Conservation (phyloP, 2,329 filamentous ascomycete genomes). For the Acephala macrosclerotiorum region DNA sequence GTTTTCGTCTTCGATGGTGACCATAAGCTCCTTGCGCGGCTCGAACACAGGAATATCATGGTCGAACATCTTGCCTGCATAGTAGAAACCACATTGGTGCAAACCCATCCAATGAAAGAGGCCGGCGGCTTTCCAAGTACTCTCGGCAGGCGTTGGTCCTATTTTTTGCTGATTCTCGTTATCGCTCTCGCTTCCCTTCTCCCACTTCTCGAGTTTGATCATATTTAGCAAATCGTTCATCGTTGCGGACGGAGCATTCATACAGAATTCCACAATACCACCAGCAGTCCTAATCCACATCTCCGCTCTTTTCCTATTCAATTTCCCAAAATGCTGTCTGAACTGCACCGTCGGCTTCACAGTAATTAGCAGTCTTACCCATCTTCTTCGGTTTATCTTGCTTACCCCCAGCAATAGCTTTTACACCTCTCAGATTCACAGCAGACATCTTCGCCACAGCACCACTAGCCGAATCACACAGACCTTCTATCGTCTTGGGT, state of each 20-base stretch:
- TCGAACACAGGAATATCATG: neutral
- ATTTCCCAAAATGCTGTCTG: neutral
- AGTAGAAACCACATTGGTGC: constrained; percentile 1
- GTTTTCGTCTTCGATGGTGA: neutral
- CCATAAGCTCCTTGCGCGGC: neutral
- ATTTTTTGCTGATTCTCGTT: constrained; percentile 11
- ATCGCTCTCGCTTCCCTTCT: constrained; percentile 22
- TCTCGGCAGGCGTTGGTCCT: constrained; percentile 30
- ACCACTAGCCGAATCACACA: neutral
- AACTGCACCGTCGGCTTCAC: constrained; percentile 1
- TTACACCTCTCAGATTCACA: neutral
- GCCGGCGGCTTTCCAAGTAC: constrained; percentile 22
- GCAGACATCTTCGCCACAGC: neutral
- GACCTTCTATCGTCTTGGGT: neutral
- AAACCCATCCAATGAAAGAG: constrained; percentile 24
- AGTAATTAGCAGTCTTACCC: neutral
- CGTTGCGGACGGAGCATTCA: neutral
- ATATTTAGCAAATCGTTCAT: neutral
- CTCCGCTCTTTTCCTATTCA: neutral
- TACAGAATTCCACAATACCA: neutral
- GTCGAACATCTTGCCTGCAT: neutral
- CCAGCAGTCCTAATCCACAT: neutral
- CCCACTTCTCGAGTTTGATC: constrained; percentile 3
- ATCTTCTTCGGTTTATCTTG: too few species aligned
- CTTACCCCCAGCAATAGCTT: neutral